These are phyloP conservation scores for Leccinum fibrillosum DNA, from an alignment of 768 basidiomycete genomes.

Conservation along the genomic window DNA sequence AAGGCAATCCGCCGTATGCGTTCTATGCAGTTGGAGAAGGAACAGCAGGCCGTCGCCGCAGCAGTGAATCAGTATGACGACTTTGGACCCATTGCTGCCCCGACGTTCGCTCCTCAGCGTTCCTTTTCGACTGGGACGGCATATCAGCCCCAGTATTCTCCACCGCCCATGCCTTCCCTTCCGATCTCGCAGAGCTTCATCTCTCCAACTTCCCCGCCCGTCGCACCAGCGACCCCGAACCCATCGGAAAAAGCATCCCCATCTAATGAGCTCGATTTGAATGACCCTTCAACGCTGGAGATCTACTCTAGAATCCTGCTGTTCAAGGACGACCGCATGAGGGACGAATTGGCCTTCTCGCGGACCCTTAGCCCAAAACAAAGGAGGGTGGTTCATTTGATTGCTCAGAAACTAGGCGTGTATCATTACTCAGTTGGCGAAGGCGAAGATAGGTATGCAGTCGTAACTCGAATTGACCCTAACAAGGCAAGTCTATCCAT, in stretches of 20 bases:
- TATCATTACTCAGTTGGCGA: constrained; percentile 93
- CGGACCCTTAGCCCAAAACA: constrained; percentile 80
- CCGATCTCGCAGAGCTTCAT: constrained; percentile 41
- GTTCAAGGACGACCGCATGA: constrained; percentile 97
- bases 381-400: constrained; percentile 88
- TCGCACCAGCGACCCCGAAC: constrained; percentile 57
- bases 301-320: constrained; percentile 95
- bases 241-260: constrained; percentile 59
- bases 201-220: constrained; percentile 48
- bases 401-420: constrained; percentile 94
- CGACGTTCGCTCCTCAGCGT: constrained; percentile 67
- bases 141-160: constrained; percentile 68
- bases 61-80: constrained; percentile 55
- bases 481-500: constrained; percentile 56
- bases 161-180: constrained; percentile 44
- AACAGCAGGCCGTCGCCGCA: constrained; percentile 41
- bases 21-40: constrained; percentile 92
- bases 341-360: constrained; percentile 97
- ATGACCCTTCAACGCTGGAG: constrained; percentile 93
- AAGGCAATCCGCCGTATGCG: constrained; percentile 98
- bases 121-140: constrained; percentile 63
- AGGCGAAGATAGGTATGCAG: constrained; percentile 89
- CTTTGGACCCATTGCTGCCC: constrained; percentile 55
- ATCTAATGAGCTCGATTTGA: constrained; percentile 83
- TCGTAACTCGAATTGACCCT: constrained; percentile 88